Evolutionary conservation across 2,329 filamentous ascomycete species (phyloP), one percentile per base, ranked within the genome.

Genomic region (Onygenales sp.): DNA sequence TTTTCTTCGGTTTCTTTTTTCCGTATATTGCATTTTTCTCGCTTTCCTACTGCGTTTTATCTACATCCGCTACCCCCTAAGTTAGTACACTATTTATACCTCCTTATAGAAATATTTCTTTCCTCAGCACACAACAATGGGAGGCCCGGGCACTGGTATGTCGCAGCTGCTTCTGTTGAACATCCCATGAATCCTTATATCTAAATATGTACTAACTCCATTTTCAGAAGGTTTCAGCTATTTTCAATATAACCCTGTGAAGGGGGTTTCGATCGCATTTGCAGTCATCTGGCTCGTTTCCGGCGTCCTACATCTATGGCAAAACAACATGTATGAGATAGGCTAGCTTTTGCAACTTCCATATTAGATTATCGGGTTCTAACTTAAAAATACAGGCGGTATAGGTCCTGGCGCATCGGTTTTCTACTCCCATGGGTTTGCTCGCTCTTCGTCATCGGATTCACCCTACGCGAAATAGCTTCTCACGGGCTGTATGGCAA

Each of bases 391-490:
- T n/a, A 47, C 43, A 69, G 71, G 51, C 67, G 64, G 56, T 70
- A 67, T 53, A 67, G 65, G 47, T 69, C 68, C 8, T 73, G 70
- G 69, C 67, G 67, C 51, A 67, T 74, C 51, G 70, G 70, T 1
- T 67, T 70, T 31, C 53, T 72, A 17, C 58, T 73, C 7, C 70
- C 71, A 10, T 74, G 70, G 70, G 68, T 69, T 6, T 69, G 69
- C 1, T 46, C 68, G 2, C 61, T 74, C 13, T 74, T 74, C 52
- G 65, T 66, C 1, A 63, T 58, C 21, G 71, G 71, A 11, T 73
- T 72, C 42, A 58, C 65, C 36, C 59, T 65, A 43, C 67, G 71
- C 10, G 62, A 67, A 17, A 57, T 71, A 40, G 68, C 63, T 21
- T 67, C 69, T 31, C 68, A 65, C 45, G 68, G 64, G 8, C 58